phyloP scores from a whole-genome alignment of 2,329 filamentous ascomycete species.

The Paracoccidioides lutzii region DNA sequence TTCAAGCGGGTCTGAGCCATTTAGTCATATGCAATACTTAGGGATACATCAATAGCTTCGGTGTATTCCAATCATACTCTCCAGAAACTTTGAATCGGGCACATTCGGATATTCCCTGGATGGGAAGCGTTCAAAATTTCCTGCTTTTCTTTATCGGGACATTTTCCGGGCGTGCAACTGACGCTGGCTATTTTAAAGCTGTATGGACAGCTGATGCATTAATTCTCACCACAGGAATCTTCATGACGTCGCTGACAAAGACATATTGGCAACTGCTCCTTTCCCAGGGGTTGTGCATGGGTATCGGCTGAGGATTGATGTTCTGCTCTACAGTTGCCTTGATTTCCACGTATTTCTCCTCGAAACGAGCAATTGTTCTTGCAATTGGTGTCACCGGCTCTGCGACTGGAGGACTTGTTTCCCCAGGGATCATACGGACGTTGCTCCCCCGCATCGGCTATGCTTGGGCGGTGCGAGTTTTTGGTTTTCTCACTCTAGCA shows the following conservation, averaged over 20 bases:
- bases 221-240: slow-evolving; percentile 36
- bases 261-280: slow-evolving; percentile 39
- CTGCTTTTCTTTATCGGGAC: slow-evolving; percentile 40
- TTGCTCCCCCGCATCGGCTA: slow-evolving; percentile 50
- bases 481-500: slow-evolving; percentile 47
- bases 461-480: slow-evolving; percentile 49
- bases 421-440: slow-evolving; percentile 45
- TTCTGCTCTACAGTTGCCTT: slow-evolving; percentile 44
- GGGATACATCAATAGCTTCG: slow-evolving; percentile 43
- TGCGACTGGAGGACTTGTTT: slow-evolving; percentile 50
- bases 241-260: slow-evolving; percentile 38
- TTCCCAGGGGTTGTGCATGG: slow-evolving; percentile 44
- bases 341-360: slow-evolving; percentile 48
- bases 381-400: slow-evolving; percentile 48
- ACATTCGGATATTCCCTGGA: slow-evolving; percentile 40
- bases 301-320: slow-evolving; percentile 43
- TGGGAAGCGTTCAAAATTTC: slow-evolving; percentile 40
- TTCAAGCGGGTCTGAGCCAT: slow-evolving; percentile 41
- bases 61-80: slow-evolving; percentile 45
- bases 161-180: slow-evolving; percentile 39
- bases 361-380: slow-evolving; percentile 47
- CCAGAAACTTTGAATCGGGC: slow-evolving; percentile 27
- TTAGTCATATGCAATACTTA: slow-evolving; percentile 47
- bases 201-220: slow-evolving; percentile 32
- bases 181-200: slow-evolving; percentile 39